Base-by-base conservation (phyloP, 768 basidiomycete species). In the Kwoniella botswanensis region DNA sequence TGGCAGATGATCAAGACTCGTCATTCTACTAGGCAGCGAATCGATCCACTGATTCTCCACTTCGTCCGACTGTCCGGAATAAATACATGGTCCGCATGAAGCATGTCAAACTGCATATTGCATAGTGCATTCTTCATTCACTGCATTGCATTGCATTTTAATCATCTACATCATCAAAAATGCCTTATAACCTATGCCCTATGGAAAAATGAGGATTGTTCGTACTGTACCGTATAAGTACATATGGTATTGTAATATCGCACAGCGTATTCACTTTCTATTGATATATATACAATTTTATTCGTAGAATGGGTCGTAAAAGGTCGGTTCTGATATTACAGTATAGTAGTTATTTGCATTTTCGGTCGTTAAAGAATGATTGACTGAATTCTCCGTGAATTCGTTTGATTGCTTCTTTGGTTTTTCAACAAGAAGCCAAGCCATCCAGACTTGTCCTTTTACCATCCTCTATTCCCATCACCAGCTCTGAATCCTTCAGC, bases 401-500 rank as follows among this genome's bases (percentile, higher is more conserved):
- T 50, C 35, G 46, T 4, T 50, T 50, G 9, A 7, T 50, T 50
- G 26, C 26, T 50, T 18, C 7, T 50, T 35, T 35, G 35, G 1
- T 35, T 35, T 6, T 6, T 6, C 35, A 35, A 35, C 6, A 35
- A 35, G 35, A 35, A 35, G 35, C 35, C 35, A 35, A 17, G 57
- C 26, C 24, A 41, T 41, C 22, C 10, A 17, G 24, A 41, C 29
- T 41, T 41, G 5, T 59, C n/a, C 35, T 15, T n/a, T 61, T 22
- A 55, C 43, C 61, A 56, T 54, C 67, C 17, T 21, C 50, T 60
- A 1, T 21, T 11, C 9, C 52, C 67, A 68, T 63, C 61, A 3
- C 59, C 53, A 41, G 61, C 52, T 63, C 67, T 70, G 56, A 70
- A 70, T 11, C 68, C 68, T 29, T 70, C 68, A 18, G 68, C 68